phyloP scores from a whole-genome alignment of 257 asterid genomes.

The Solanum chiquidenum region DNA sequence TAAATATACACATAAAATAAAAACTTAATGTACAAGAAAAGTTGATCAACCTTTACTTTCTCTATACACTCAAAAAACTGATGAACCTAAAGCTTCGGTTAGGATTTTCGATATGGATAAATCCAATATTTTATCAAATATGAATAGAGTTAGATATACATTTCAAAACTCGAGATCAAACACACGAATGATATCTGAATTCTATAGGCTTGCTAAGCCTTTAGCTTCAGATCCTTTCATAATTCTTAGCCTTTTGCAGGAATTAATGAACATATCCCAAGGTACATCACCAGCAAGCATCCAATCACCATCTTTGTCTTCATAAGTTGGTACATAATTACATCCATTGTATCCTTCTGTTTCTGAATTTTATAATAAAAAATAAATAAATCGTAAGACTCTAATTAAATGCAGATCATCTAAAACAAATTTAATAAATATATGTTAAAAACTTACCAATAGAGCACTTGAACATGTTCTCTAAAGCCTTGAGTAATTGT shows the following conservation, averaged over 20 bases:
- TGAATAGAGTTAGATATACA: background rate
- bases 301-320: conserved; percentile 97
- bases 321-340: conserved; percentile 65
- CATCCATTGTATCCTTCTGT: conserved; percentile 69
- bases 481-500: conserved; percentile 53
- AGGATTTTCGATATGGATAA: background rate
- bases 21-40: background rate
- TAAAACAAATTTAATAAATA: background rate
- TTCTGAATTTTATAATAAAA: conserved; percentile 26
- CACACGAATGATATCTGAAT: background rate
- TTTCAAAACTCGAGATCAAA: background rate
- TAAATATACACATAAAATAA: background rate
- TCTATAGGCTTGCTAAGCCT: conserved; percentile 24
- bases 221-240: conserved; percentile 75
- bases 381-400: background rate
- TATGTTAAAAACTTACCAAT: conserved; percentile 26
- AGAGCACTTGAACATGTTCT: conserved; percentile 73
- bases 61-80: background rate
- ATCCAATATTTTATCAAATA: background rate
- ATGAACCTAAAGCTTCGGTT: background rate
- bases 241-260: conserved; percentile 75
- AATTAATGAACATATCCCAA: conserved; percentile 75
- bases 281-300: conserved; percentile 97
- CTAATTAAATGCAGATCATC: background rate
- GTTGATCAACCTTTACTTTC: background rate